Conservation (phyloP, 345 rosid genomes). For the Ceriops zippeliana region DNA sequence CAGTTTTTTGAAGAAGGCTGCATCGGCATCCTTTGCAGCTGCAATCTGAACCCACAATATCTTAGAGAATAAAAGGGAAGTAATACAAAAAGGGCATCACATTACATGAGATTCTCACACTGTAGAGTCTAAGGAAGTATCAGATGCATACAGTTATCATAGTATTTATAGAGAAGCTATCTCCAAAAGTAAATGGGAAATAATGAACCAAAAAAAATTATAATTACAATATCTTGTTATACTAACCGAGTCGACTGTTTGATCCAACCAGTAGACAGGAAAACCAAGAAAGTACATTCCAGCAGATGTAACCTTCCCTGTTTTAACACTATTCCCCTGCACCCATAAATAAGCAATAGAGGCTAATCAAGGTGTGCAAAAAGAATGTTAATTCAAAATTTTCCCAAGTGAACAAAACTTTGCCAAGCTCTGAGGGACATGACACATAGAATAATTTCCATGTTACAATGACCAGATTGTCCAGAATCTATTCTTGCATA, state of each 20-base stretch:
- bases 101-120: no score
- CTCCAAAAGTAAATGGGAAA: neutral
- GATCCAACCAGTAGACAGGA: slow-evolving; percentile 90
- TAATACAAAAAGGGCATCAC: no score
- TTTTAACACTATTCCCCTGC: slow-evolving; percentile 86
- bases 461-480: no score
- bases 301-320: slow-evolving; percentile 83
- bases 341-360: slow-evolving; percentile 5
- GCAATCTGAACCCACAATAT: slow-evolving; percentile 47
- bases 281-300: slow-evolving; percentile 98
- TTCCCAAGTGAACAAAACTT: no score
- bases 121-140: no score
- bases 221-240: slow-evolving; percentile 1
- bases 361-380: neutral
- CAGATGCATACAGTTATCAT: no score
- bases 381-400: neutral
- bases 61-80: slow-evolving; percentile 2
- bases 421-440: no score
- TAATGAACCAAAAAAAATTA: slow-evolving; percentile 13
- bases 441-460: no score
- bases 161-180: no score
- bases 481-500: no score
- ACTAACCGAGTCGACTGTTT: slow-evolving; percentile 67
- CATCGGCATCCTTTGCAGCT: slow-evolving; percentile 83
- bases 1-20: slow-evolving; percentile 84